Conservation (phyloP, 2,329 filamentous ascomycete species). For the Clonostachys chloroleuca region DNA sequence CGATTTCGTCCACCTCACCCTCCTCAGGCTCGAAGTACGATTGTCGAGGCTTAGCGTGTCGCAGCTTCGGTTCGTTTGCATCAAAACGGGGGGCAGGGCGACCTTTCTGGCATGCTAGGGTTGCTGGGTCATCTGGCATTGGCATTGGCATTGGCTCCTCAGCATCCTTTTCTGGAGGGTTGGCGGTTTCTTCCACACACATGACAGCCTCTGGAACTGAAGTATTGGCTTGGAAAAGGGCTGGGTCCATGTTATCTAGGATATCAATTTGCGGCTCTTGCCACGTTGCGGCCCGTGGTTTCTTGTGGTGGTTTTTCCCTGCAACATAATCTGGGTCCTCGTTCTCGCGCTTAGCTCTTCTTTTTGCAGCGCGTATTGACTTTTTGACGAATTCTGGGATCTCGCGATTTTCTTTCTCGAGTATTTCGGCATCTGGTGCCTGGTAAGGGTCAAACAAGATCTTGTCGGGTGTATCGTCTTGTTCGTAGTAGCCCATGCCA, state of each 20-base stretch:
- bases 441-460: constrained; percentile 58
- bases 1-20: constrained; percentile 16
- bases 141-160: constrained; percentile 9
- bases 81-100: constrained; percentile 22
- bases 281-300: constrained; percentile 9
- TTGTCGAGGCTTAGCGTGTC: constrained; percentile 45
- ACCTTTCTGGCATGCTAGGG: constrained; percentile 4
- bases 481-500: constrained; percentile 58
- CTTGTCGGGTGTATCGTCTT: constrained; percentile 50
- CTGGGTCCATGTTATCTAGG: constrained; percentile 45
- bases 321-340: constrained; percentile 51
- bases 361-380: constrained; percentile 46
- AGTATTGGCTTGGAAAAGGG: constrained; percentile 31
- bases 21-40: constrained; percentile 48
- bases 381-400: constrained; percentile 52
- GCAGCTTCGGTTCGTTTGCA: constrained; percentile 40
- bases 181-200: constrained; percentile 5
- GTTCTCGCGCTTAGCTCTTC: constrained; percentile 45
- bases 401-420: constrained; percentile 37
- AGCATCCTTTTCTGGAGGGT: not conserved
- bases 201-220: constrained; percentile 10
- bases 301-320: constrained; percentile 37
- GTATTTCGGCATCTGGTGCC: constrained; percentile 38
- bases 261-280: constrained; percentile 19
- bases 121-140: constrained; percentile 5